Evolutionary conservation across 1,139 yeast species (phyloP).

Genomic region (Nakaseomyces nivariensis): DNA sequence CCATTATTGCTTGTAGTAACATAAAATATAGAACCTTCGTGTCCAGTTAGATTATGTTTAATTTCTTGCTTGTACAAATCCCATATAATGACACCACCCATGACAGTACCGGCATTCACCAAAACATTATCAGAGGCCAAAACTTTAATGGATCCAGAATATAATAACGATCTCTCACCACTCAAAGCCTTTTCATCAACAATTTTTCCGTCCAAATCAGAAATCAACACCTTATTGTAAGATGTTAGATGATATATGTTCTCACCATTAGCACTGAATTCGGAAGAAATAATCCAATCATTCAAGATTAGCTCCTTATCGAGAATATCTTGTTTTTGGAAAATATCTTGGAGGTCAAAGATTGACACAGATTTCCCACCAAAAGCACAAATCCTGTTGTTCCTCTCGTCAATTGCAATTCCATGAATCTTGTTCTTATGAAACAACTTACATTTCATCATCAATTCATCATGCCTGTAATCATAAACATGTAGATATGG

Average conservation of each 20-base stretch:
- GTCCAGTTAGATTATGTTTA: conserved; percentile 52
- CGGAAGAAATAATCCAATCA: conserved; percentile 71
- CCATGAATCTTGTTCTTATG: conserved; percentile 72
- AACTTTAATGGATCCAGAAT: conserved; percentile 68
- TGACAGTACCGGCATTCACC: conserved; percentile 85
- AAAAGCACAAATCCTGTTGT: conserved; percentile 38
- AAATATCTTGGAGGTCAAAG: conserved; percentile 28
- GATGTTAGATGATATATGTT: conserved; percentile 56
- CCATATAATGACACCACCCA: conserved; percentile 84
- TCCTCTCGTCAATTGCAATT: conserved; percentile 36
- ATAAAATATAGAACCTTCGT: conserved; percentile 87
- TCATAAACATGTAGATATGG: conserved; percentile 51
- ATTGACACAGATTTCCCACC: conserved; percentile 66
- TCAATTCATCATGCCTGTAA: conserved; percentile 33
- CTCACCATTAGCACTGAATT: conserved; percentile 35
- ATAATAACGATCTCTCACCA: conserved; percentile 71
- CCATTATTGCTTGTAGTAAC: conserved; percentile 55
- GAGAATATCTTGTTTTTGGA: conserved; percentile 16
- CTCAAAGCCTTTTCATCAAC: conserved; percentile 38
- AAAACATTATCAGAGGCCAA: conserved; percentile 35
- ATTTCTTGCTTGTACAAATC: conserved; percentile 38
- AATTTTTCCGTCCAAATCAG: conserved; percentile 32
- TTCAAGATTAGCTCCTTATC: conserved; percentile 42
- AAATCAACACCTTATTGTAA: conserved; percentile 57
- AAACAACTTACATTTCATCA: conserved; percentile 43